Conservation (phyloP, 352 stramenopile species). For the Globisporangium splendens region DNA sequence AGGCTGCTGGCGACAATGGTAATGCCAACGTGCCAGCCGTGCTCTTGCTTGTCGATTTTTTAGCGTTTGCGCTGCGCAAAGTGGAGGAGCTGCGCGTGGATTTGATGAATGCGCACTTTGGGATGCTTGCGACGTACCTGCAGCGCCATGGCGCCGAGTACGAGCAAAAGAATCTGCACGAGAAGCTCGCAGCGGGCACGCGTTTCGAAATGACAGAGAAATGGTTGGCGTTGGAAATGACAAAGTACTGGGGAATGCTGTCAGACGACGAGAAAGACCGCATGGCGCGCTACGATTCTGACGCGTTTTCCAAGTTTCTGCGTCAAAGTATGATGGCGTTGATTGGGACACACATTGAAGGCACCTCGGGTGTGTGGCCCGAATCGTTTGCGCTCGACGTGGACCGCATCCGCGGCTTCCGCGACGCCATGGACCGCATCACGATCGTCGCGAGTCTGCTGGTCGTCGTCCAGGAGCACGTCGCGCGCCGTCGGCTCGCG, state of each 20-base stretch:
- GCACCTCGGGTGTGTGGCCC: slow-evolving; percentile 37
- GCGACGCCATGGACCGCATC: slow-evolving; percentile 56
- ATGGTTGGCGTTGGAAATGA: slow-evolving; percentile 46
- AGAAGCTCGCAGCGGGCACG: slow-evolving; percentile 21
- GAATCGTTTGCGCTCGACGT: slow-evolving; percentile 65
- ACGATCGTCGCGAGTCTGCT: slow-evolving; percentile 54
- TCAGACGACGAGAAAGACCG: slow-evolving; percentile 16
- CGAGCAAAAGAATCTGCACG: slow-evolving; percentile 50
- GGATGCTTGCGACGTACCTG: slow-evolving; percentile 50
- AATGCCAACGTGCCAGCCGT: slow-evolving; percentile 9
- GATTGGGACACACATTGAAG: slow-evolving; percentile 52
- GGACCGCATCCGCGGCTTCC: slow-evolving; percentile 44
- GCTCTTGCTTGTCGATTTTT: slow-evolving; percentile 50
- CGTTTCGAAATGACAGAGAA: slow-evolving; percentile 38
- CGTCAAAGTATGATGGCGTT: slow-evolving; percentile 42
- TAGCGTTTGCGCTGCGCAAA: slow-evolving; percentile 64
- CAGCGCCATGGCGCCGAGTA: slow-evolving; percentile 58
- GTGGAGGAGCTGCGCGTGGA: slow-evolving; percentile 63
- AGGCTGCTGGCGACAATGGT: not conserved
- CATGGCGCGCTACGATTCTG: slow-evolving; percentile 26
- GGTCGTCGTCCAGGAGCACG: slow-evolving; percentile 56
- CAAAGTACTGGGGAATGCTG: slow-evolving; percentile 25
- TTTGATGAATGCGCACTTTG: slow-evolving; percentile 55
- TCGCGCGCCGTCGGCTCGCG: slow-evolving; percentile 26
- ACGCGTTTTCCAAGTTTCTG: slow-evolving; percentile 44